Evolutionary conservation across 805 yeast genomes (phyloP), one percentile per base, ranked within the genome.

Genomic region (Ogataea neopini): DNA sequence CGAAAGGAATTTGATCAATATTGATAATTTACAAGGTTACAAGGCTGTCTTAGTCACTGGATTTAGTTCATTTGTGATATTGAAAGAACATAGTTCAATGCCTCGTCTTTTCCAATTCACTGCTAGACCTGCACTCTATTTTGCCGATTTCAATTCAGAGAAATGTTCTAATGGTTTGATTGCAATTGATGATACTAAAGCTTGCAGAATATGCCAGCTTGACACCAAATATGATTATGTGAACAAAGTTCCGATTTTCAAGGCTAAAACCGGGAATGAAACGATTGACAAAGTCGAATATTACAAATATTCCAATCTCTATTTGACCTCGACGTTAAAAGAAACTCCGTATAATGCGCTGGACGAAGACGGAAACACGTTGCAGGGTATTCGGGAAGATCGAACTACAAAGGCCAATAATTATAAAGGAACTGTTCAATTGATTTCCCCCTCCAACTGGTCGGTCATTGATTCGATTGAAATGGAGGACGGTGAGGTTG

Each of bases 371-470:
- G 89, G 81, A 2, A 73, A 74, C 18, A 75, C 74, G 1, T 71
- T 85, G 38, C 80, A 79, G 8, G 95, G 92, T 0, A 60, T 73
- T 2, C 70, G 71, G 42, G 69, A 67, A 8, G 76, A 74, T 25
- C 29, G 56, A n/a, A 37, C 51, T 1, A 80, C 84, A 0, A 74
- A 76, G 36, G 88, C 94, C 0, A 56, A 59, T 15, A 72, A 81
- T 8, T 84, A 71, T 53, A 77, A 79, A 48, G 86, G 96, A 13
- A 71, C 75, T 3, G 61, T 91, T 4, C 75, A 81, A 44, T 66
- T 91, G 39, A 60, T 91, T 0, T 84, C 92, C 1, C 94, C 96
- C 0, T 70, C 71, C 34, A 81, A 80, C 13, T 89, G 96, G 96
- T 68, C 81, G 1, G 76, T 84, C 0, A 84, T 90, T 53, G 97